Evolutionary conservation across 352 stramenopile genomes (phyloP), one percentile per base, ranked within the genome.

Genomic region (Pythium phragmiticola): DNA sequence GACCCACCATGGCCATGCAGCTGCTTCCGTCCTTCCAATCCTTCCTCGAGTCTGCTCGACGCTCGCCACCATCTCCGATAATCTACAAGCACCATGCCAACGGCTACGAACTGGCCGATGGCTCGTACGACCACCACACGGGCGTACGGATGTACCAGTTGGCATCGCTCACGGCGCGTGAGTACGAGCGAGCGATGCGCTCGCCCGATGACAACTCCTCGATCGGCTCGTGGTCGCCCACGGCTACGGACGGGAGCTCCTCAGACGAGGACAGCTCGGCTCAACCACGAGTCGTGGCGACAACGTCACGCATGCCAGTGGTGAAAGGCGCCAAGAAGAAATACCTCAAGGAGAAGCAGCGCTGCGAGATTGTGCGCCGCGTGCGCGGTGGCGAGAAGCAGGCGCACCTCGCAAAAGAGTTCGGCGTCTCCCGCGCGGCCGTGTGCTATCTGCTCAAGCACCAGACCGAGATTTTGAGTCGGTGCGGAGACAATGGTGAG

Each of bases 301-400:
- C 28, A 14, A 11, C 34, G 19, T 21, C 56, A 11, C 41, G 41
- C 2, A 12, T 51, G 34, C 8, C 23, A 14, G 28, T 14, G 5
- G n/a, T 43, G 28, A 79, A 81, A 68, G 69, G 74, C 57, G 62
- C 58, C 16, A 84, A 87, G 74, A 87, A 87, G 74, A 87, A 84
- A 70, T 88, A 88, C 68, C 69, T 88, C n/a, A 84, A 84, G 75
- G 78, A 88, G 57, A 69, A 66, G 42, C 75, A 88, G 60, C 78
- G 78, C 51, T 83, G 73, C 52, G 77, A 86, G 66, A 88, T 88
- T 54, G 74, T 88, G 65, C 75, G 73, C 34, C 76, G 78, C 47
- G 49, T 71, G 16, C 19, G 52, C n/a, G 47, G 7, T 13, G 65
- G 65, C 11, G 57, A 66, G 41, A 60, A 62, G 39, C 65, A 71